Conservation (phyloP, 352 stramenopile species). For the Pythium myriotylum region DNA sequence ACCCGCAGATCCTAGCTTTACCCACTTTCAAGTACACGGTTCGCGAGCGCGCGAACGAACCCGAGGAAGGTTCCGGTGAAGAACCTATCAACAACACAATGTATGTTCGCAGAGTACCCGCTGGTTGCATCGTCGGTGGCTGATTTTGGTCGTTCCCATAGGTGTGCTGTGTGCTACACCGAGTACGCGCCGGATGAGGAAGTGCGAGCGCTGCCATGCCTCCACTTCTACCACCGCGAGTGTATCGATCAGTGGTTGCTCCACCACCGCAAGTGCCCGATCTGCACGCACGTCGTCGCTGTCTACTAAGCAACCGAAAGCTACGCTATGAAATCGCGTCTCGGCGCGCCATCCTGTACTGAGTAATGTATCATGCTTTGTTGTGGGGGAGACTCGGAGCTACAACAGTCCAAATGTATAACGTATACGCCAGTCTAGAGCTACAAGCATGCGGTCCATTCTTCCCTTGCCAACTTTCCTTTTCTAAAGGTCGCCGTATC, state of each 20-base stretch:
- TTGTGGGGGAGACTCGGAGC: no score
- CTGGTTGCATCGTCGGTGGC: no score
- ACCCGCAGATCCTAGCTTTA: constrained; percentile 80
- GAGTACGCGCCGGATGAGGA: constrained; percentile 80
- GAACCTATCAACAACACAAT: constrained; percentile 66
- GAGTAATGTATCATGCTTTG: no score
- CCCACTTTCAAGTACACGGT: constrained; percentile 78
- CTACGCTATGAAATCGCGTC: constrained; percentile 19
- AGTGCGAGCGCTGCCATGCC: constrained; percentile 77
- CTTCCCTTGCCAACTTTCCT: no score
- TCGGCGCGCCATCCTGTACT: neutral
- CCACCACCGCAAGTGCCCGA: constrained; percentile 81
- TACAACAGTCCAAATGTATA: no score
- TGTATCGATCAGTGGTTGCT: constrained; percentile 92
- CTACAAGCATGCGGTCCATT: no score
- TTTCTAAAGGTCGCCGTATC: no score
- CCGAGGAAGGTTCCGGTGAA: constrained; percentile 27
- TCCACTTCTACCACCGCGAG: constrained; percentile 90
- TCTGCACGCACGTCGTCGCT: constrained; percentile 85
- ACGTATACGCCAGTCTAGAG: no score
- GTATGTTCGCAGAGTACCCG: constrained; percentile 13
- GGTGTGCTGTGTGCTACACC: constrained; percentile 83
- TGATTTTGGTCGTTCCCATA: neutral
- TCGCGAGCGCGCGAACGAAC: constrained; percentile 34
- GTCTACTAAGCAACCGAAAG: constrained; percentile 45